Conservation (phyloP, 306 rosid species). For the Trichosanthes truncata region DNA sequence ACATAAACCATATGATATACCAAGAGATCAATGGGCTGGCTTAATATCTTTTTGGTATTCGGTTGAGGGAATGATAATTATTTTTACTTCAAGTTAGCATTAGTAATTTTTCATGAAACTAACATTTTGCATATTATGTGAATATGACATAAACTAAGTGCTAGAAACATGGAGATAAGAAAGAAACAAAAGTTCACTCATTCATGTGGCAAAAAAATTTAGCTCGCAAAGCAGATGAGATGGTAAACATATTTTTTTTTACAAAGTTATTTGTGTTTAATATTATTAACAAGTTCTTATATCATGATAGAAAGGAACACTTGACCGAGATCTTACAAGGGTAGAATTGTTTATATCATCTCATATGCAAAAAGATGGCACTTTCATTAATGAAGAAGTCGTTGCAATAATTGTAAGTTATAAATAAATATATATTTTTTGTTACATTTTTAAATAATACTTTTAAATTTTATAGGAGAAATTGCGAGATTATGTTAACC, state of each 20-base stretch:
- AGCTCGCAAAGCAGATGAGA: neutral
- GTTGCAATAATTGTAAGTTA: neutral
- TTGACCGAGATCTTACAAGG: neutral
- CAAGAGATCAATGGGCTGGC: neutral
- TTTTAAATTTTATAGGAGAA: neutral
- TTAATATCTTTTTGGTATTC: neutral
- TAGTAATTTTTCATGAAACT: neutral
- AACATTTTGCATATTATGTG: no score
- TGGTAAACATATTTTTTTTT: neutral
- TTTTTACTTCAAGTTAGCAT: neutral
- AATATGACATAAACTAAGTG: no score
- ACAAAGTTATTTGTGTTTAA: neutral
- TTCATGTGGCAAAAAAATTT: neutral
- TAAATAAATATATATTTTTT: no score
- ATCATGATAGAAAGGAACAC: neutral
- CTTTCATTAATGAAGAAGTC: neutral
- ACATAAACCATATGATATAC: neutral
- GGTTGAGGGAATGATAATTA: neutral
- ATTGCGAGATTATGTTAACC: no score
- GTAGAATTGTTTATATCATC: neutral
- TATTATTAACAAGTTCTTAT: no score
- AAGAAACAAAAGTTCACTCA: neutral
- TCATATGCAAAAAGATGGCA: neutral
- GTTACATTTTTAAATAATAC: no score
- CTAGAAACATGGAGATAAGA: no score